Evolutionary conservation across 2,329 filamentous ascomycete genomes (phyloP).

Genomic region (Aspergillus costaricaensis): DNA sequence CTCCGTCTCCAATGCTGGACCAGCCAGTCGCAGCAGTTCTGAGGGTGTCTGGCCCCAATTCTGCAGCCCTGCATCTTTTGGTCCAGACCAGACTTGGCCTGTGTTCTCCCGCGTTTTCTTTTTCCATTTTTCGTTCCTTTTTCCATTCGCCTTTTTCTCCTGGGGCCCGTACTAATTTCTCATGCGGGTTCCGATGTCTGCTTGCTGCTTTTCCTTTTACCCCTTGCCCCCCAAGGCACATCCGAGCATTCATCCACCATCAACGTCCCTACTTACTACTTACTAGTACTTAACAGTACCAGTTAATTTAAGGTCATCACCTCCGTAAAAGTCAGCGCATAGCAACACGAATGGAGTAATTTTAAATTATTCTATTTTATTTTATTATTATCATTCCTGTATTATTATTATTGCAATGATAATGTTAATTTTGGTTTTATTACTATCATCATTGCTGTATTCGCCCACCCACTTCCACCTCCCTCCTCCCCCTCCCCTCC

Average conservation of each 20-base stretch:
- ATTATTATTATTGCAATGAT: background rate
- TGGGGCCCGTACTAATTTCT: conserved; percentile 2
- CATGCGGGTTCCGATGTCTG: background rate
- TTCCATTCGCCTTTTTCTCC: background rate
- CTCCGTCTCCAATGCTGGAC: background rate
- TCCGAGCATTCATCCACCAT: background rate
- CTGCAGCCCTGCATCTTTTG: conserved; percentile 23
- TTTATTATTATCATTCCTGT: background rate
- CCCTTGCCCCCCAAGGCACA: conserved; percentile 9
- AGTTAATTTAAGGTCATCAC: background rate
- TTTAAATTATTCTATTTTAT: background rate
- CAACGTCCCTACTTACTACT: background rate
- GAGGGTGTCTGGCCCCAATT: conserved; percentile 10
- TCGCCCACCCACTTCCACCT: background rate
- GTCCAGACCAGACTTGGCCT: conserved; percentile 20
- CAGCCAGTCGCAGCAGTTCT: background rate
- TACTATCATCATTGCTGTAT: background rate
- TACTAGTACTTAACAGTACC: background rate
- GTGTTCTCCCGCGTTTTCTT: background rate
- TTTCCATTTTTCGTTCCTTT: conserved; percentile 11
- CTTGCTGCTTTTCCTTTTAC: background rate
- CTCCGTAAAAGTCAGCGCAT: background rate
- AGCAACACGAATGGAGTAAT: conserved; percentile 4
- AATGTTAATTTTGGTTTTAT: background rate
- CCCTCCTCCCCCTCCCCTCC: background rate